Base-by-base conservation (phyloP, 495 filamentous ascomycete species). In the Lophiotrema nucula region DNA sequence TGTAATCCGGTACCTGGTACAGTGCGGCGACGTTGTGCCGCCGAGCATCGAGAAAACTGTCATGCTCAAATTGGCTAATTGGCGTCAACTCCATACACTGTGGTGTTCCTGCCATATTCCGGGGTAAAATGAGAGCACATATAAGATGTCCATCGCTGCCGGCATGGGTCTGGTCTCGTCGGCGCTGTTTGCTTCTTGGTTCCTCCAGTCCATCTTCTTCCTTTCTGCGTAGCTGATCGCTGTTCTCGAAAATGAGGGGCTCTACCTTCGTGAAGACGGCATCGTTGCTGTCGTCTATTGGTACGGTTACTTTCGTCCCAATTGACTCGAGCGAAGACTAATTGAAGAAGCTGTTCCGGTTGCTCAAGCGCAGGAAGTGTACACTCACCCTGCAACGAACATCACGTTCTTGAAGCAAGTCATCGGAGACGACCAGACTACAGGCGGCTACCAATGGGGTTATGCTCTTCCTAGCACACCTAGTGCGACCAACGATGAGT, bases 401-500 rank as follows among this genome's bases (percentile, higher is more conserved):
- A 65, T 65, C 47, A 21, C 10, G 10, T 65, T 65, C 46, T 55
- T 28, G 61, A 54, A 64, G 21, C 46, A 53, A n/a, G 19, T 10
- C 0, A 28, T 64, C 24, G 44, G 21, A 18, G 35, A 39, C 15
- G 19, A 12, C 22, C 55, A 67, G 27, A 64, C 62, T 15, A 23
- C 58, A 1, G 77, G 77, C 15, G 68, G 70, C 0, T 76, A 74
- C 53, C 80, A 80, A 44, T 80, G 77, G 51, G 83, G 83, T 62
- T 45, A 84, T 48, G 73, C 77, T 3, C 69, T 87, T n/a, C 83
- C 83, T 11, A 39, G 3, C 41, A 38, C 65, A 15, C 75, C 76
- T 58, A 76, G 79, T 15, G 67, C 79, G 15, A 74, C 71, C 5
- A 75, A 73, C 43, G 73, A 83, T 33, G 83, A 85, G 60, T 86